A percentile compares a stretch with the other conserved stretches of the same genome.
Evolutionary conservation across 2,329 filamentous ascomycete genomes (phyloP).

Genomic region (Colletotrichum aenigma): DNA sequence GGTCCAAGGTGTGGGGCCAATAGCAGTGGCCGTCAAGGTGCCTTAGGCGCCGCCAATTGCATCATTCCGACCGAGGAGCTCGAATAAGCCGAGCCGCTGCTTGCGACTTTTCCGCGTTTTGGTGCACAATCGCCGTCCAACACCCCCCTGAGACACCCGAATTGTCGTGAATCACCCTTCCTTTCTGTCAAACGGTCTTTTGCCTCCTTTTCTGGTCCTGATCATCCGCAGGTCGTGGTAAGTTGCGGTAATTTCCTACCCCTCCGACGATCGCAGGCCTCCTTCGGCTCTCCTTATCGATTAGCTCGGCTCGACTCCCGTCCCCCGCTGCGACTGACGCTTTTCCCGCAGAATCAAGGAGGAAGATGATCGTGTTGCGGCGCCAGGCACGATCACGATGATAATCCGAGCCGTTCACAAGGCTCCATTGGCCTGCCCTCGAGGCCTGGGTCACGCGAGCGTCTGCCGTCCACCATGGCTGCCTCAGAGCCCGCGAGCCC

Average conservation of each 20-base stretch:
- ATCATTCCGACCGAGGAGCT: slow-evolving; percentile 15
- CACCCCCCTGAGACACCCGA: background rate
- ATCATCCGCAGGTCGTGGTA: background rate
- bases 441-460: background rate
- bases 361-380: slow-evolving; percentile 16
- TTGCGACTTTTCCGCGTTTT: slow-evolving; percentile 2
- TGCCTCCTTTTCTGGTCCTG: background rate
- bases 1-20: background rate
- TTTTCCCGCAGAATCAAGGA: background rate
- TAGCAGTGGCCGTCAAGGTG: slow-evolving; percentile 7
- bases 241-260: background rate
- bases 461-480: slow-evolving; percentile 17
- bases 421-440: slow-evolving; percentile 16
- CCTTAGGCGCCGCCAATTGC: slow-evolving; percentile 18
- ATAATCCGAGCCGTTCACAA: slow-evolving; percentile 18
- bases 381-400: slow-evolving; percentile 18
- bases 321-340: background rate
- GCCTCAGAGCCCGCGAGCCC: slow-evolving; percentile 9
- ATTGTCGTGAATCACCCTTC: background rate
- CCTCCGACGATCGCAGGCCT: background rate
- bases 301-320: background rate
- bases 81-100: slow-evolving; percentile 8
- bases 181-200: background rate
- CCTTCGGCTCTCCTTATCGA: background rate
- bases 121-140: background rate